Percentiles rank a stretch among this genome's conserved stretches.
Conservation (phyloP, 169 alveolate species). For the Theileria sp. region DNA sequence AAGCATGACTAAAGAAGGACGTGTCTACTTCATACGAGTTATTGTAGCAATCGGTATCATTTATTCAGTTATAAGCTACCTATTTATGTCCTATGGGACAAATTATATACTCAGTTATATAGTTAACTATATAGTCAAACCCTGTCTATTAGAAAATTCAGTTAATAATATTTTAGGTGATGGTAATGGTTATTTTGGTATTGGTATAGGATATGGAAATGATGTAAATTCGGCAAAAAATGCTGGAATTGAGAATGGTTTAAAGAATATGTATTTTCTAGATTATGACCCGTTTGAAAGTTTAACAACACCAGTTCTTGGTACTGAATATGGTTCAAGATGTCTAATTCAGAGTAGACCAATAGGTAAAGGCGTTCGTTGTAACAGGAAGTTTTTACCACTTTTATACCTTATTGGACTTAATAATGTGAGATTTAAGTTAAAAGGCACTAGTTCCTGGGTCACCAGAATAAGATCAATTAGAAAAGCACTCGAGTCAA, state of each 20-base stretch:
- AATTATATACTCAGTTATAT: not conserved
- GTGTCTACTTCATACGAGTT: slow-evolving; percentile 74
- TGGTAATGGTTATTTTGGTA: slow-evolving; percentile 77
- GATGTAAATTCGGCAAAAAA: slow-evolving; percentile 71
- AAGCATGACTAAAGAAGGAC: slow-evolving; percentile 79
- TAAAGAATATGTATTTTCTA: slow-evolving; percentile 71
- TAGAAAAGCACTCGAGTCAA: slow-evolving; percentile 71
- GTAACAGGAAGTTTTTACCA: slow-evolving; percentile 70
- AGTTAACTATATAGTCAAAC: not conserved
- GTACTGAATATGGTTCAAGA: slow-evolving; percentile 69
- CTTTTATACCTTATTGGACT: slow-evolving; percentile 74
- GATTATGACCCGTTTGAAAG: slow-evolving; percentile 75
- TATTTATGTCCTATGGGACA: too few relatives aligned
- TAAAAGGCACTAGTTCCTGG: slow-evolving; percentile 75
- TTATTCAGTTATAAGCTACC: too few relatives aligned
- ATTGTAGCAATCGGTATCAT: slow-evolving; percentile 66
- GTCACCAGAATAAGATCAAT: slow-evolving; percentile 72
- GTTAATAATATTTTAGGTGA: slow-evolving; percentile 24
- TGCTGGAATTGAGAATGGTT: slow-evolving; percentile 69
- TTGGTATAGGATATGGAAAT: slow-evolving; percentile 78
- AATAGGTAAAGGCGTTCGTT: slow-evolving; percentile 67
- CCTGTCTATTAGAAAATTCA: not conserved
- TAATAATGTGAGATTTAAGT: slow-evolving; percentile 70
- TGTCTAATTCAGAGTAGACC: slow-evolving; percentile 61
- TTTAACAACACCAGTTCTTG: slow-evolving; percentile 74